Conservation (phyloP, 495 filamentous ascomycete genomes). For the Barbatosphaeria neglecta region DNA sequence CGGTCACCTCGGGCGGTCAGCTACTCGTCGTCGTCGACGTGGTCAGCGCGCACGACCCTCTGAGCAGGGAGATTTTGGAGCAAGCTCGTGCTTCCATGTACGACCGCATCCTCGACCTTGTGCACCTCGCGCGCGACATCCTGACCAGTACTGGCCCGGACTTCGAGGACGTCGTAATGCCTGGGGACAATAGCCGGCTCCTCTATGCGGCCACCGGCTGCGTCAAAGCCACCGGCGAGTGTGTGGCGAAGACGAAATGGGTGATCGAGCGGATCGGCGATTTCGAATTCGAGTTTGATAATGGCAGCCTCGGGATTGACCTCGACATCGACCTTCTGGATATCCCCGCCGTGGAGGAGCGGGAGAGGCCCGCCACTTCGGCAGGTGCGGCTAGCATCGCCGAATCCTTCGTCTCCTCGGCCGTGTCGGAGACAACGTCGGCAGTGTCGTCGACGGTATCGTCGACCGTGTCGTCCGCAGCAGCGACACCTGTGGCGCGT, state of each 20-base stretch:
- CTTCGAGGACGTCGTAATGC: slow-evolving; percentile 66
- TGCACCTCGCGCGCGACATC: slow-evolving; percentile 66
- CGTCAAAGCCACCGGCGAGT: slow-evolving; percentile 82
- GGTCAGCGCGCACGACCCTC: slow-evolving; percentile 64
- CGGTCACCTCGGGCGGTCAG: slow-evolving; percentile 66
- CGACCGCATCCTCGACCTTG: slow-evolving; percentile 63
- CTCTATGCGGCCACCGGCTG: slow-evolving; percentile 77
- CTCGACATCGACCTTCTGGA: slow-evolving; percentile 32
- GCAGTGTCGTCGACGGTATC: slow-evolving; percentile 13
- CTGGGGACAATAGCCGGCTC: slow-evolving; percentile 66
- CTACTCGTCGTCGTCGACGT: slow-evolving; percentile 73
- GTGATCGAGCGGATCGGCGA: slow-evolving; percentile 88
- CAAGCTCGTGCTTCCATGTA: slow-evolving; percentile 70
- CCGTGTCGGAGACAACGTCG: slow-evolving; percentile 17
- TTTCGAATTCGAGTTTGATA: slow-evolving; percentile 64
- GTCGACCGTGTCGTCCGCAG: slow-evolving; percentile 10
- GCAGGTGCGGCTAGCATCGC: slow-evolving; percentile 24
- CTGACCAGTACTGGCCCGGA: slow-evolving; percentile 50
- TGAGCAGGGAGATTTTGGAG: slow-evolving; percentile 50
- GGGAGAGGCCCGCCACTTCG: slow-evolving; percentile 2
- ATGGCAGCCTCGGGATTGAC: slow-evolving; percentile 35
- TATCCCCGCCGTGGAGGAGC: slow-evolving; percentile 10
- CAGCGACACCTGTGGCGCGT: slow-evolving; percentile 10
- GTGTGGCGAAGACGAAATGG: slow-evolving; percentile 70
- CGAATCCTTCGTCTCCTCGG: slow-evolving; percentile 18